Evolutionary conservation across 2,329 filamentous ascomycete genomes (phyloP), one percentile per base, ranked within the genome.

Genomic region (Calycina marina): DNA sequence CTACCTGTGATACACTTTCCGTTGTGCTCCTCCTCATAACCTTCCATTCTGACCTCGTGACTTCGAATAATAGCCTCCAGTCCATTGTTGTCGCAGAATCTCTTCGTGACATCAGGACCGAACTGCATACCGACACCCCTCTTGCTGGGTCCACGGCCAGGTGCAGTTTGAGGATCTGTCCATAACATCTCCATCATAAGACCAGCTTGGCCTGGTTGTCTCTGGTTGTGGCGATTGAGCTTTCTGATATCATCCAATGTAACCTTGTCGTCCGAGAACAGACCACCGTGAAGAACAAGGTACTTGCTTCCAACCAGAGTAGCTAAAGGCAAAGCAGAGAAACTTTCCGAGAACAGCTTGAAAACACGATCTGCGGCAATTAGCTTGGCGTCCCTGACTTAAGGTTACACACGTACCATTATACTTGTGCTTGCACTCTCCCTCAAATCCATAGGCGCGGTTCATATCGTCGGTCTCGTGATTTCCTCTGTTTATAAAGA

Each of bases 131-230:
- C 90, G 13, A 98, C 88, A 44, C 90, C 90, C 53, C 90, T 74
- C 67, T 98, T 98, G 64, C 85, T 93, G 27, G 90, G 90, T 6
- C 86, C 84, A 45, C 90, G 76, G 32, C 90, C 90, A 16, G 80
- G 76, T 46, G 75, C 67, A 1, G 80, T 69, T 56, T 98, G 90
- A 3, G 90, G 90, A 53, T 98, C 90, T 1, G 90, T 96, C 90
- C 90, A 98, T 28, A 98, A 70, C 90, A 98, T 98, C 60, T 98
- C 90, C 90, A 98, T 98, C 90, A 98, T 98, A 48, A 98, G 62
- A 10, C 90, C 90, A 30, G 80, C 63, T 56, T 98, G 90, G 18
- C 90, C 90, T 3, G 90, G 88, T 51, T 96, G 88, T 40, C 83
- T 71, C 59, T 96, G 90, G 54, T 72, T 75, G 60, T 94, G 86